Evolutionary conservation across 257 asterid species (phyloP).

Genomic region (Nicotiana knightiana): DNA sequence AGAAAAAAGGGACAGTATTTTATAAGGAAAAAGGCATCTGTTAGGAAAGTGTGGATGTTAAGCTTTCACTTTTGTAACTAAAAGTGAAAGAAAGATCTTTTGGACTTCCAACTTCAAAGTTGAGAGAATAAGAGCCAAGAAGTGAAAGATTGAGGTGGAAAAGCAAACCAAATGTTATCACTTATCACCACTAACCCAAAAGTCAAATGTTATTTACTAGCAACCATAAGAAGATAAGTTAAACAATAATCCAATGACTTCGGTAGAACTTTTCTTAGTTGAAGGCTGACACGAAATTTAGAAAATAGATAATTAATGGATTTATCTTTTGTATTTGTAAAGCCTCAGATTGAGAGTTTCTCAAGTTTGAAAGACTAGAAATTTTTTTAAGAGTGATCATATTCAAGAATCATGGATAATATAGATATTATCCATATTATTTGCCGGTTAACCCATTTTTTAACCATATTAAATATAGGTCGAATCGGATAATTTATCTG

Average conservation of each 20-base stretch:
- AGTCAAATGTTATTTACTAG: neutral
- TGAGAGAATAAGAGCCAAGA: neutral
- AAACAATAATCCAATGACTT: neutral
- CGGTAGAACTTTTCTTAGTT: neutral
- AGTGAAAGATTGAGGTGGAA: neutral
- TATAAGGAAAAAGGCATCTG: slow-evolving; percentile 2
- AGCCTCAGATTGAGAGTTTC: too few relatives aligned
- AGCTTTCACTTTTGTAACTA: slow-evolving; percentile 16
- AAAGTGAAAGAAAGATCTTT: neutral
- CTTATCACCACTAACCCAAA: neutral
- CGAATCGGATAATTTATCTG: too few relatives aligned
- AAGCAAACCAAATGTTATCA: neutral
- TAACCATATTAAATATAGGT: too few relatives aligned
- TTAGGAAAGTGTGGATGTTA: slow-evolving; percentile 4
- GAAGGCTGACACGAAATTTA: neutral
- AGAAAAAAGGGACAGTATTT: neutral
- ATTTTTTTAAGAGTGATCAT: too few relatives aligned
- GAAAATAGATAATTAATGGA: too few relatives aligned
- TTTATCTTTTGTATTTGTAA: too few relatives aligned
- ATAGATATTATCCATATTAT: too few relatives aligned
- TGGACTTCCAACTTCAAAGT: neutral
- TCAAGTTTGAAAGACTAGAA: too few relatives aligned
- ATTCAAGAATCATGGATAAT: too few relatives aligned
- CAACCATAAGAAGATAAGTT: neutral
- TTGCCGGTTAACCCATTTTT: too few relatives aligned